Conservation (phyloP, 768 basidiomycete genomes). For the Lactifluus echinatus region DNA sequence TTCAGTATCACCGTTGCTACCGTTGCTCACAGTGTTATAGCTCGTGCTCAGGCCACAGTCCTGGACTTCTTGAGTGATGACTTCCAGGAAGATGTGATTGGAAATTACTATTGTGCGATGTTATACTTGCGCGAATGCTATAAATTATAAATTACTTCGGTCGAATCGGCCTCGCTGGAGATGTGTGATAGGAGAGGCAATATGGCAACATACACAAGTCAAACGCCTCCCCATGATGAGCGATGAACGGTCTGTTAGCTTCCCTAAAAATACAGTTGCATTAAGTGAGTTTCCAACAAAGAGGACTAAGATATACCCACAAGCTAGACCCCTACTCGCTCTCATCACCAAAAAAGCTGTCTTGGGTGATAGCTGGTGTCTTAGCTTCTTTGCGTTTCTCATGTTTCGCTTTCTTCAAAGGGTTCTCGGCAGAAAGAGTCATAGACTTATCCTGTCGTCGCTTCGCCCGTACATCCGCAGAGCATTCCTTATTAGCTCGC, state of each 20-base stretch:
- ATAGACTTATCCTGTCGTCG: background rate
- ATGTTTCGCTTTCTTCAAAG: background rate
- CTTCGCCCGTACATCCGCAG: background rate
- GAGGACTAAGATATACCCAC: background rate
- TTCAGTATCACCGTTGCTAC: no score
- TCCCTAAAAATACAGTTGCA: no score
- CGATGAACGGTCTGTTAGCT: no score
- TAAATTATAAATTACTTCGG: no score
- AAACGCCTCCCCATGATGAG: background rate
- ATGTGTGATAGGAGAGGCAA: no score
- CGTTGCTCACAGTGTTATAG: no score
- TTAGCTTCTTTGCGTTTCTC: background rate
- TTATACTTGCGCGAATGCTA: no score
- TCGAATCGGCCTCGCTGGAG: no score
- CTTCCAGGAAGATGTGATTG: no score
- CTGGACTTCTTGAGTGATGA: background rate
- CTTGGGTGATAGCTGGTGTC: background rate
- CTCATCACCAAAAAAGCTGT: constrained; percentile 1
- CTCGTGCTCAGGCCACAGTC: no score
- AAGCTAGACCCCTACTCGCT: background rate
- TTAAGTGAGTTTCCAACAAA: background rate
- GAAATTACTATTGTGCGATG: no score
- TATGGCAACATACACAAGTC: no score
- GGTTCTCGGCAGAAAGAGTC: background rate
- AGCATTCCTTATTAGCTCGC: background rate